Evolutionary conservation across 2,329 filamentous ascomycete species (phyloP).

Genomic region (Metarhizium brunneum): DNA sequence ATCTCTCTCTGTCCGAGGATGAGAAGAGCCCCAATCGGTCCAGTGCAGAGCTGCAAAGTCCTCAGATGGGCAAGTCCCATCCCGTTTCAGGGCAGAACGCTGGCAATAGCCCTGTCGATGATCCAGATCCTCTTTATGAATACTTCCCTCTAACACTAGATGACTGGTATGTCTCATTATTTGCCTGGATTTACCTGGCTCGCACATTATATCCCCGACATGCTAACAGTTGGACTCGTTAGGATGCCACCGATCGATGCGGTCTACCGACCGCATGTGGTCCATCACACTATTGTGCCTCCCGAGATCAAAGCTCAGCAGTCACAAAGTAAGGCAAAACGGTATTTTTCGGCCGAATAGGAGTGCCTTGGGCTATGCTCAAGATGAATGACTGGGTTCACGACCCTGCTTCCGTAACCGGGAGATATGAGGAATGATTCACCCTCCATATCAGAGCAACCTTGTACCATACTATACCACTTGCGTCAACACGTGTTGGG

Average conservation of each 20-base stretch:
- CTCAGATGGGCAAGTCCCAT: conserved; percentile 33
- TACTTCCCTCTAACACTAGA: conserved; percentile 89
- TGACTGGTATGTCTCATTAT: conserved; percentile 53
- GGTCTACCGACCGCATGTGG: conserved; percentile 83
- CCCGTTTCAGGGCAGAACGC: conserved; percentile 23
- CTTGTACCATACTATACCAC: conserved; percentile 1
- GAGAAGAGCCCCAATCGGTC: conserved; percentile 47
- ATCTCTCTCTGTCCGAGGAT: conserved; percentile 50
- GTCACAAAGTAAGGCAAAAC: conserved; percentile 55
- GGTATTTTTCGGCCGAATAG: conserved; percentile 62
- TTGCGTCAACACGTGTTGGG: conserved; percentile 1
- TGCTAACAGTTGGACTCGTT: not conserved
- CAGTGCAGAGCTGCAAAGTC: conserved; percentile 41
- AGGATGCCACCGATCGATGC: conserved; percentile 83
- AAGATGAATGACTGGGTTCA: not conserved
- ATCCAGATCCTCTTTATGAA: conserved; percentile 80
- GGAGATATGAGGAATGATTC: not conserved
- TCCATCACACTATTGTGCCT: conserved; percentile 73
- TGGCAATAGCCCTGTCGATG: conserved; percentile 59
- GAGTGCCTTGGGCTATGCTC: not conserved
- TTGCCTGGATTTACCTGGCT: not conserved
- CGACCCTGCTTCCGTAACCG: not conserved
- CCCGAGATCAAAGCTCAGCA: conserved; percentile 62
- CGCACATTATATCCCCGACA: not conserved
- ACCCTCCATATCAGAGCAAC: not conserved